Percentiles rank a stretch among this genome's conserved stretches.
phyloP scores from a whole-genome alignment of 2,329 filamentous ascomycete genomes.

The Aspergillus neoniger region DNA sequence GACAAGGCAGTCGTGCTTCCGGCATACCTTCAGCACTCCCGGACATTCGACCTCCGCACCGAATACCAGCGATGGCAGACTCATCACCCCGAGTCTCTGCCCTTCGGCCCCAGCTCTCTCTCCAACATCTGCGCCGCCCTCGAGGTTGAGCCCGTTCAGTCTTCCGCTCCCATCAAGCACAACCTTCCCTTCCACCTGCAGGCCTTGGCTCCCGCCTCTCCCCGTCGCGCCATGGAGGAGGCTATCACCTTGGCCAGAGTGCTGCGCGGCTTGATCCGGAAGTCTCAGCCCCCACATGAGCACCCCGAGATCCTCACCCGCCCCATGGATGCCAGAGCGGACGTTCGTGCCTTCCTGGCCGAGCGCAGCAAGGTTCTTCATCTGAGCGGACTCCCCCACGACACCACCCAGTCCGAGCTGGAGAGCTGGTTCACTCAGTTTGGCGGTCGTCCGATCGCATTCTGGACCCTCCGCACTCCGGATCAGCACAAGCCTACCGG shows the following conservation, averaged over 20 bases:
- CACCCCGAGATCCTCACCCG: slow-evolving; percentile 93
- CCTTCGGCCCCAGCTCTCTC: slow-evolving; percentile 92
- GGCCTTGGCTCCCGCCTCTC: slow-evolving; percentile 90
- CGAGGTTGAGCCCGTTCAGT: slow-evolving; percentile 96
- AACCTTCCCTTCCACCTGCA: slow-evolving; percentile 98
- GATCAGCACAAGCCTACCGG: slow-evolving; percentile 99
- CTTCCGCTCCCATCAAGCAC: slow-evolving; percentile 97
- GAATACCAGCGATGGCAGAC: slow-evolving; percentile 99
- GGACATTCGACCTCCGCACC: slow-evolving; percentile 93
- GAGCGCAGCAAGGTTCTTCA: slow-evolving; percentile 98
- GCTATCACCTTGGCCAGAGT: slow-evolving; percentile 92
- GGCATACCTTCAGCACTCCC: slow-evolving; percentile 94
- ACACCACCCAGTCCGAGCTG: slow-evolving; percentile 96
- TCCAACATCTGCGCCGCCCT: slow-evolving; percentile 97
- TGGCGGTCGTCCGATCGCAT: slow-evolving; percentile 93
- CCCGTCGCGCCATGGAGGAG: slow-evolving; percentile 95
- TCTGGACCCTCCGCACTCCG: slow-evolving; percentile 96
- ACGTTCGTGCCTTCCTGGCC: slow-evolving; percentile 92
- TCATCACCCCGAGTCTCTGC: slow-evolving; percentile 94
- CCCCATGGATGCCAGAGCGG: slow-evolving; percentile 94
- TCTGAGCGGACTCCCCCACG: slow-evolving; percentile 94
- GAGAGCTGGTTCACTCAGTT: slow-evolving; percentile 99
- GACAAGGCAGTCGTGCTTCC: slow-evolving; percentile 97
- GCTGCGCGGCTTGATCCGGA: slow-evolving; percentile 86
- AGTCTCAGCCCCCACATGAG: slow-evolving; percentile 90